Conservation (phyloP, 495 filamentous ascomycete genomes). For the Pseudomonodictys pantanalensis region DNA sequence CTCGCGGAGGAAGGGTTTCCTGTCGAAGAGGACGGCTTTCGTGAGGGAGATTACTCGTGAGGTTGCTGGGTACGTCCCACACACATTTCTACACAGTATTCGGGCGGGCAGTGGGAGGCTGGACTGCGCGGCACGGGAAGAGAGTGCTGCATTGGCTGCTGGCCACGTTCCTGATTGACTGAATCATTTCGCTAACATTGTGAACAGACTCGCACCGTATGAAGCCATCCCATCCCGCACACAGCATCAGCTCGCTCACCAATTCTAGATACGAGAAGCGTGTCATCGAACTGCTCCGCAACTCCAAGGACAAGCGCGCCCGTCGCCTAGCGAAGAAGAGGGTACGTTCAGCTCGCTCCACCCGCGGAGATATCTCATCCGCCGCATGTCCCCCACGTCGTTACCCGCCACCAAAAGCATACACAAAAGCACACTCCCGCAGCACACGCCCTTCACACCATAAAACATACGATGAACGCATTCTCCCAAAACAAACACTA, state of each 20-base stretch:
- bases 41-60: slow-evolving; percentile 94
- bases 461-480: no score
- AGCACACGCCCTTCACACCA: no score
- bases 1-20: slow-evolving; percentile 84
- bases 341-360: slow-evolving; percentile 56
- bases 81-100: not conserved
- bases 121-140: not conserved
- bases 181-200: slow-evolving; percentile 16
- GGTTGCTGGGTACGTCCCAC: slow-evolving; percentile 69
- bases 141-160: not conserved
- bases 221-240: slow-evolving; percentile 10
- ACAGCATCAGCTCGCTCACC: slow-evolving; percentile 55
- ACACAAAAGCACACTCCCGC: not conserved
- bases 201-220: slow-evolving; percentile 30
- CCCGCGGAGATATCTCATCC: no score
- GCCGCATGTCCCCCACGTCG: not conserved
- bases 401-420: not conserved
- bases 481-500: no score
- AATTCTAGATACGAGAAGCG: slow-evolving; percentile 82
- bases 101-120: not conserved
- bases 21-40: slow-evolving; percentile 90
- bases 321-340: slow-evolving; percentile 99
- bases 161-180: slow-evolving; percentile 2
- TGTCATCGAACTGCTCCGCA: slow-evolving; percentile 96
- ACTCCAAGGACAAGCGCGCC: slow-evolving; percentile 98